A percentile compares a stretch with the other conserved stretches of the same genome.
These are phyloP conservation scores for Phymatotrichopsis omnivora DNA, from an alignment of 2,329 filamentous ascomycete genomes.

Conservation along the genomic window DNA sequence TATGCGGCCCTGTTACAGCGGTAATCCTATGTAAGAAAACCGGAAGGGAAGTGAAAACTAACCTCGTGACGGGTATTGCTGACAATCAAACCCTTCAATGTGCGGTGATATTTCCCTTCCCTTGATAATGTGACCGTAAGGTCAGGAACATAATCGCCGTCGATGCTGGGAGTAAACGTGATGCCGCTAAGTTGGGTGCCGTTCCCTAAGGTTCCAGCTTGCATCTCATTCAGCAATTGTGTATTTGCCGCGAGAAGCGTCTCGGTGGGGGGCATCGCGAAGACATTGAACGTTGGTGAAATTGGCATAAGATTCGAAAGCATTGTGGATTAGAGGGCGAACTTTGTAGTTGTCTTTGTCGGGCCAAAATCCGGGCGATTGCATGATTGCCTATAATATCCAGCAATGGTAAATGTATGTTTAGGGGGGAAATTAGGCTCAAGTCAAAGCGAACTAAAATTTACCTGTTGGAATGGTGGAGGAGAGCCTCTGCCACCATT, in stretches of 20 bases:
- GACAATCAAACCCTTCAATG: conserved; percentile 34
- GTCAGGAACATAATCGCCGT: conserved; percentile 35
- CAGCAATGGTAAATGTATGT: too few species aligned
- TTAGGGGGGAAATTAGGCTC: too few species aligned
- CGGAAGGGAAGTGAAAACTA: conserved; percentile 6
- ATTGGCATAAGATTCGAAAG: conserved; percentile 29
- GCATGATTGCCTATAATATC: conserved; percentile 35
- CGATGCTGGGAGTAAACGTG: too few species aligned
- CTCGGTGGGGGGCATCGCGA: conserved; percentile 28
- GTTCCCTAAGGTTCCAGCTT: conserved; percentile 28
- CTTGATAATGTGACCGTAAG: conserved; percentile 33
- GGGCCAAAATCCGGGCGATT: conserved; percentile 32
- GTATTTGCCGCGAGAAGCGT: conserved; percentile 31
- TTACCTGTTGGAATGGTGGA: conserved; percentile 24
- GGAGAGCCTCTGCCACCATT: conserved; percentile 35
- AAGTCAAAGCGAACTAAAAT: neutral
- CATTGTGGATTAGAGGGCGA: conserved; percentile 22
- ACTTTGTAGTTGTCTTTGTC: conserved; percentile 17
- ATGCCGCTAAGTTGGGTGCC: too few species aligned
- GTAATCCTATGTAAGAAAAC: conserved; percentile 11
- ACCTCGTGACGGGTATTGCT: conserved; percentile 27
- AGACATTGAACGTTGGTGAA: conserved; percentile 34
- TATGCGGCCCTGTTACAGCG: conserved; percentile 25
- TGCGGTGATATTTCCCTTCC: conserved; percentile 34
- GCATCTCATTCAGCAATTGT: conserved; percentile 2